Evolutionary conservation across 2,329 filamentous ascomycete species (phyloP).

Genomic region (Camillea tinctor): DNA sequence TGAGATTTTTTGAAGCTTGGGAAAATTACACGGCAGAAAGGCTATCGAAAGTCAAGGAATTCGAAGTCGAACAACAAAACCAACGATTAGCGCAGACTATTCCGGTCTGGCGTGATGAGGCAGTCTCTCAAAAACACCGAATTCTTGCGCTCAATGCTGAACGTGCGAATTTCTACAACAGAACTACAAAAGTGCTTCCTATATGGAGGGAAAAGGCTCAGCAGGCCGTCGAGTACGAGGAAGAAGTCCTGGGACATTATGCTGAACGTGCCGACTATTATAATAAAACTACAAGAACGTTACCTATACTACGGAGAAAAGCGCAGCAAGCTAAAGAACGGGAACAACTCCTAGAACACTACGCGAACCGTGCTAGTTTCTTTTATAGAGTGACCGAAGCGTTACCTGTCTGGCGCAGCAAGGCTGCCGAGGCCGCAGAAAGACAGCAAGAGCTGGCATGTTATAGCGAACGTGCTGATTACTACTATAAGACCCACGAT

Average conservation of each 20-base stretch:
- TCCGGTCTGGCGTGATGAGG: constrained; percentile 21
- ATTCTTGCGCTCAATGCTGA: constrained; percentile 17
- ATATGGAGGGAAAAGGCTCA: constrained; percentile 25
- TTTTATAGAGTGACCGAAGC: constrained; percentile 26
- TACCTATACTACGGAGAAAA: constrained; percentile 22
- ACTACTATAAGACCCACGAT: constrained; percentile 28
- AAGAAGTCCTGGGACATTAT: constrained; percentile 24
- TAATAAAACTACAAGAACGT: constrained; percentile 21
- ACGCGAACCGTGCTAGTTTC: constrained; percentile 30
- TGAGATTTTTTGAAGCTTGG: constrained; percentile 34
- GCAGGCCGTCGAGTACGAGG: constrained; percentile 11
- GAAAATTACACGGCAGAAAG: constrained; percentile 29
- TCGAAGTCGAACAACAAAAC: constrained; percentile 18
- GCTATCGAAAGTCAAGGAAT: constrained; percentile 22
- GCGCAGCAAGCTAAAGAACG: constrained; percentile 18
- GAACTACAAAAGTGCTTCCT: constrained; percentile 19
- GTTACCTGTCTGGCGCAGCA: constrained; percentile 28
- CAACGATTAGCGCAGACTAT: constrained; percentile 14
- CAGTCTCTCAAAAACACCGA: constrained; percentile 17
- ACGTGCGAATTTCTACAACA: constrained; percentile 23
- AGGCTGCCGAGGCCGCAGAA: constrained; percentile 16
- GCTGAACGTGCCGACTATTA: constrained; percentile 30
- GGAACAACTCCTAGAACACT: constrained; percentile 22
- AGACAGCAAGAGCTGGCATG: constrained; percentile 22
- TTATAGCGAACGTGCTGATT: constrained; percentile 29